phyloP scores from a whole-genome alignment of 192 early-diverging fungal genomes.

The Chytriomyces hyalinus region DNA sequence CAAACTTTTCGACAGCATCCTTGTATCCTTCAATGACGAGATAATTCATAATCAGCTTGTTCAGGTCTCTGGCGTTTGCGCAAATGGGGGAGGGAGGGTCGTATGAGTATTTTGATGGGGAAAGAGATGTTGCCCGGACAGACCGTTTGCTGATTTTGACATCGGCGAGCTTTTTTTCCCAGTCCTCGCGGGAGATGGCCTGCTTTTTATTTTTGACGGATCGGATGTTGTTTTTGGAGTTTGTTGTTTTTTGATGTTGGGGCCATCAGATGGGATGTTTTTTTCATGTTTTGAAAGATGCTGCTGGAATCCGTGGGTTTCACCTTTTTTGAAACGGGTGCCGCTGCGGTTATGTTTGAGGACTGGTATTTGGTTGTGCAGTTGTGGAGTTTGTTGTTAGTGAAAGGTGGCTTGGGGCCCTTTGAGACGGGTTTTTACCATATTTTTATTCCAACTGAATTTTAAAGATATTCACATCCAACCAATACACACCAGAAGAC shows the following conservation, averaged over 20 bases:
- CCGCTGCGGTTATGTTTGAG: too few species aligned
- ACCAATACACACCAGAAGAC: too few species aligned
- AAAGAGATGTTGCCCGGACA: slow-evolving; percentile 9
- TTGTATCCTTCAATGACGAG: slow-evolving; percentile 98
- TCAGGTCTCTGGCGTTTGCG: slow-evolving; percentile 70
- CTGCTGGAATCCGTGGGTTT: too few species aligned
- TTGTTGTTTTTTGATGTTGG: too few species aligned
- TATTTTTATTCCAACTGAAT: not conserved
- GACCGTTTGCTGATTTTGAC: slow-evolving; percentile 86
- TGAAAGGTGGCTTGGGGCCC: too few species aligned
- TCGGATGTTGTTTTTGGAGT: too few species aligned
- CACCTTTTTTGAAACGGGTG: too few species aligned
- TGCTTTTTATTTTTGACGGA: not conserved
- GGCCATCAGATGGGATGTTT: too few species aligned
- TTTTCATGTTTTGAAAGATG: too few species aligned
- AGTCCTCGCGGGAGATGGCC: slow-evolving; percentile 67
- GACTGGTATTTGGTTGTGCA: too few species aligned
- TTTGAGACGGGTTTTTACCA: too few species aligned
- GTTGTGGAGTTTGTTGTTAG: too few species aligned
- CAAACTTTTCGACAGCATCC: slow-evolving; percentile 97
- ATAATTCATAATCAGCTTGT: slow-evolving; percentile 99
- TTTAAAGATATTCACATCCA: slow-evolving; percentile 10
- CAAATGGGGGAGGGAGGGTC: not conserved
- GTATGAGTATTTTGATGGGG: slow-evolving; percentile 1
- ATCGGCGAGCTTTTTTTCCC: slow-evolving; percentile 81